phyloP scores from a whole-genome alignment of 2,329 filamentous ascomycete species.

The Chaetoscypha palmicola region DNA sequence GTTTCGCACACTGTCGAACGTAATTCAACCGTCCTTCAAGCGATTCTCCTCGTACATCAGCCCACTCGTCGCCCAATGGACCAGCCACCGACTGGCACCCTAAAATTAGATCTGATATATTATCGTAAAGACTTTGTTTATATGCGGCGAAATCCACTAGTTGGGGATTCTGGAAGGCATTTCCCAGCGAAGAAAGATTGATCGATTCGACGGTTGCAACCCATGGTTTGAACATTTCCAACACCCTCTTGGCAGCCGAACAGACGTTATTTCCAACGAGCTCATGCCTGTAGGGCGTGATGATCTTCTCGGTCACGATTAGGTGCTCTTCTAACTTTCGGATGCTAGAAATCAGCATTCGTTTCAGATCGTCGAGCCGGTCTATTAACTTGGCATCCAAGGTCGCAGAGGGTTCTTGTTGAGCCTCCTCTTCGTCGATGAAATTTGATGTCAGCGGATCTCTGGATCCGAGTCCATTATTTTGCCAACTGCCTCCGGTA shows the following conservation, averaged over 20 bases:
- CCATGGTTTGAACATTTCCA: slow-evolving; percentile 88
- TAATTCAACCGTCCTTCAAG: slow-evolving; percentile 79
- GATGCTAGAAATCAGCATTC: slow-evolving; percentile 77
- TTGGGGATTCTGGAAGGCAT: slow-evolving; percentile 75
- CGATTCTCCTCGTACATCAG: slow-evolving; percentile 82
- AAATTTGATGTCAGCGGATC: slow-evolving; percentile 77
- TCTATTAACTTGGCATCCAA: slow-evolving; percentile 75
- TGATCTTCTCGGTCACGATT: slow-evolving; percentile 68
- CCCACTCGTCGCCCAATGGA: slow-evolving; percentile 91
- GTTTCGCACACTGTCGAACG: slow-evolving; percentile 68
- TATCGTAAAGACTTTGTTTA: slow-evolving; percentile 91
- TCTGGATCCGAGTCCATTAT: slow-evolving; percentile 56
- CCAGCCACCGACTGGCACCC: slow-evolving; percentile 88
- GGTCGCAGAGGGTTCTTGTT: slow-evolving; percentile 61
- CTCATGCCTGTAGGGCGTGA: slow-evolving; percentile 72
- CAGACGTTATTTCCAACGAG: slow-evolving; percentile 78
- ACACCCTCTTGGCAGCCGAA: slow-evolving; percentile 65
- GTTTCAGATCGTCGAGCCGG: slow-evolving; percentile 76
- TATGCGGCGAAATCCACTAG: slow-evolving; percentile 80
- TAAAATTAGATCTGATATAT: slow-evolving; percentile 80
- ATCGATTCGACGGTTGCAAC: slow-evolving; percentile 86
- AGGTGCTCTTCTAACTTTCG: slow-evolving; percentile 83
- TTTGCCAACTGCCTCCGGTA: slow-evolving; percentile 82
- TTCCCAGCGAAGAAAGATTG: slow-evolving; percentile 72
- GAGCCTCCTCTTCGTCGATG: slow-evolving; percentile 71